These are phyloP conservation scores for Miscanthus lutarioriparius DNA, from an alignment of 176 grass and related monocot species.

Conservation along the genomic window DNA sequence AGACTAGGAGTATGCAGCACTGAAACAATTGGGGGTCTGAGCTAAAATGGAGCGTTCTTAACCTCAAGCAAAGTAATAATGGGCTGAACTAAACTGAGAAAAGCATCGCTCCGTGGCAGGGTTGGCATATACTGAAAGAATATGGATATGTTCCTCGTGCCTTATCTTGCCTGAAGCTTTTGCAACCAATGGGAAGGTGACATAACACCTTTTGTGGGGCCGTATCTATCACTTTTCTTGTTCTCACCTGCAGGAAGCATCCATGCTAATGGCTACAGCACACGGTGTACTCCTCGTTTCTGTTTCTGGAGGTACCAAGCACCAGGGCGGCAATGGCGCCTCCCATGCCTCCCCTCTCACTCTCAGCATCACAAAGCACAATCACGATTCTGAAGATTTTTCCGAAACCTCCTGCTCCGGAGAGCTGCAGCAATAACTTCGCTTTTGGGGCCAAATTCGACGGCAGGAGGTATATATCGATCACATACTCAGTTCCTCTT, in stretches of 20 bases:
- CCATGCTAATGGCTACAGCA: neutral
- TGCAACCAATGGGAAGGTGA: constrained; percentile 50
- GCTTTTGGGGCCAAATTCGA: neutral
- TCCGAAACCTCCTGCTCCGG: constrained; percentile 5
- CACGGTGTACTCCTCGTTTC: neutral
- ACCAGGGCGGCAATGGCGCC: constrained; percentile 39
- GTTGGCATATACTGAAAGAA: constrained; percentile 42
- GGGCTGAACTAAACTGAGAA: neutral
- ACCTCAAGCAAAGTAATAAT: neutral
- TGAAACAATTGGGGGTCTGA: neutral
- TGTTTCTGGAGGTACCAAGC: neutral
- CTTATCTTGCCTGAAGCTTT: constrained; percentile 45
- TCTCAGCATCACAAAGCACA: constrained; percentile 8
- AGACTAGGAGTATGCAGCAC: neutral
- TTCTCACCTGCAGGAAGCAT: neutral
- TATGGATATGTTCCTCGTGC: constrained; percentile 19
- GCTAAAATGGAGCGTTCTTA: neutral
- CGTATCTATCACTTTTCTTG: constrained; percentile 38
- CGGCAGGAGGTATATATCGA: constrained; percentile 38
- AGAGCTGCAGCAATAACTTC: neutral
- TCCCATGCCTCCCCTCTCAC: constrained; percentile 34
- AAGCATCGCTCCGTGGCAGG: neutral
- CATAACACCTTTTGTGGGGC: constrained; percentile 26
- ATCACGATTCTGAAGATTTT: neutral
- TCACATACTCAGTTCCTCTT: neutral